Evolutionary conservation across 2,329 filamentous ascomycete species (phyloP).

Genomic region (Clathrospora elynae): DNA sequence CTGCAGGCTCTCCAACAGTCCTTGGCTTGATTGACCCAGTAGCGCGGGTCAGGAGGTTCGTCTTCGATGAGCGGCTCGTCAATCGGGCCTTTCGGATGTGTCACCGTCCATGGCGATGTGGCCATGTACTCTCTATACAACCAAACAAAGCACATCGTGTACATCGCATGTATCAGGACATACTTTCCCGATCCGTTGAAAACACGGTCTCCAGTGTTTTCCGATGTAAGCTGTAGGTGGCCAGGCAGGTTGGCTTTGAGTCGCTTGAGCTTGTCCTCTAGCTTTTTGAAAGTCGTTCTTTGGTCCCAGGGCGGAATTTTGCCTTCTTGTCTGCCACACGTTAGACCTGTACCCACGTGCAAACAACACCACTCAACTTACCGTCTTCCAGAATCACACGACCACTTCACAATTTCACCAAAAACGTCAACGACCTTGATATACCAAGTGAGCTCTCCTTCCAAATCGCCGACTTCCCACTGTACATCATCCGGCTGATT

Average conservation of each 20-base stretch:
- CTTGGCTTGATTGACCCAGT: constrained; percentile 67
- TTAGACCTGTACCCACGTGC: constrained; percentile 10
- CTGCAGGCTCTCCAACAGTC: constrained; percentile 66
- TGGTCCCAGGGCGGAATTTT: constrained; percentile 65
- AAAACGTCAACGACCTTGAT: constrained; percentile 61
- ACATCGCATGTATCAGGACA: constrained; percentile 69
- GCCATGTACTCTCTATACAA: constrained; percentile 72
- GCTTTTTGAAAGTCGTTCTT: constrained; percentile 59
- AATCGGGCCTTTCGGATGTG: constrained; percentile 61
- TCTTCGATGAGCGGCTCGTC: constrained; percentile 53
- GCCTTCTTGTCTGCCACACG: constrained; percentile 40
- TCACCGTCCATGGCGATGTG: constrained; percentile 63
- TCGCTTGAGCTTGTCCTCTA: constrained; percentile 58
- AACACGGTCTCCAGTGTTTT: constrained; percentile 70
- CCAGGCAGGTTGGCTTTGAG: constrained; percentile 63
- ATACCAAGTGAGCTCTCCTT: constrained; percentile 56
- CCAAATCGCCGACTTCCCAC: constrained; percentile 59
- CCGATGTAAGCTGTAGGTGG: constrained; percentile 62
- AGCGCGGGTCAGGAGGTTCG: constrained; percentile 42
- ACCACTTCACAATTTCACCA: constrained; percentile 63
- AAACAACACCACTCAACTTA: constrained; percentile 32
- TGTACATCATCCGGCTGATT: constrained; percentile 49
- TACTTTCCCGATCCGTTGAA: constrained; percentile 68
- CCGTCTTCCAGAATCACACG: constrained; percentile 62
- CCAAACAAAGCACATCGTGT: constrained; percentile 69